A percentile compares a stretch with the other conserved stretches of the same genome.
Conservation (phyloP, 106 monocot species). For the Allium cepa region DNA sequence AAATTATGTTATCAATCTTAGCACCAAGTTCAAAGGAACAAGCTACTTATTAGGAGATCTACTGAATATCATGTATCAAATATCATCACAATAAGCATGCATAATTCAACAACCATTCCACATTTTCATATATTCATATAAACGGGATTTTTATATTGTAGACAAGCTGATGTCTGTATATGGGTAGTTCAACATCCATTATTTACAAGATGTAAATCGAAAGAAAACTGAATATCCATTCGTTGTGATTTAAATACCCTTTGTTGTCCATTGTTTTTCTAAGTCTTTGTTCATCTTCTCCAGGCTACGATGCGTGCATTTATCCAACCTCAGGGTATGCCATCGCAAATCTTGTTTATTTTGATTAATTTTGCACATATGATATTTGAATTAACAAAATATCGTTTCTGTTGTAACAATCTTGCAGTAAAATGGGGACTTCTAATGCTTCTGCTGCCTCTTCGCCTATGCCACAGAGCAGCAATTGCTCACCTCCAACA, state of each 20-base stretch:
- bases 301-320: constrained; percentile 51
- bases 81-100: too few species aligned
- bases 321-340: constrained; percentile 46
- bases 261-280: background rate
- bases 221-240: too few species aligned
- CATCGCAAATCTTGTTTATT: background rate
- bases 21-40: too few species aligned
- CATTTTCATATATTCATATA: too few species aligned
- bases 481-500: background rate
- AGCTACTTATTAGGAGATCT: too few species aligned
- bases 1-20: too few species aligned
- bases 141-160: background rate
- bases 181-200: background rate
- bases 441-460: constrained; percentile 27
- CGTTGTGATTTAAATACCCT: background rate
- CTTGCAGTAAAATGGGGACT: constrained; percentile 30
- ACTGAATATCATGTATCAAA: background rate
- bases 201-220: background rate
- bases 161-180: background rate
- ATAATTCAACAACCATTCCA: too few species aligned
- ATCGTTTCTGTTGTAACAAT: background rate
- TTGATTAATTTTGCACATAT: background rate
- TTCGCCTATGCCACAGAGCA: constrained; percentile 8
- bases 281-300: background rate
- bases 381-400: background rate